These are phyloP conservation scores for Filosporella fistucella DNA, from an alignment of 495 filamentous ascomycete genomes.

Conservation along the genomic window DNA sequence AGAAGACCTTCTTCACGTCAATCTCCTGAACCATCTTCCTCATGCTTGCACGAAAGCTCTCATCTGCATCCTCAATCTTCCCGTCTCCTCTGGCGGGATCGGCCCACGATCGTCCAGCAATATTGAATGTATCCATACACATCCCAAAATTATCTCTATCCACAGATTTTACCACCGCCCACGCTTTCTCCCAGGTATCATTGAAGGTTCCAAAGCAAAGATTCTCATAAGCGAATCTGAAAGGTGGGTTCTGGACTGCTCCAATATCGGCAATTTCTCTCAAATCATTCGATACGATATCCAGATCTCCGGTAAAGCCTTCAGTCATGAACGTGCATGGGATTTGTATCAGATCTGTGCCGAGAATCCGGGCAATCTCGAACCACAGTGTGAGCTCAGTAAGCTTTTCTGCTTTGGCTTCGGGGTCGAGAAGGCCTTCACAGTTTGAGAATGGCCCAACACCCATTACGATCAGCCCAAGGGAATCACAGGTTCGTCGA, in stretches of 20 bases:
- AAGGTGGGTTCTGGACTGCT: conserved; percentile 45
- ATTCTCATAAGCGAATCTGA: conserved; percentile 74
- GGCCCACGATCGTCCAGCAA: conserved; percentile 69
- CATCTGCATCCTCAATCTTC: conserved; percentile 51
- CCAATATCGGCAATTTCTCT: conserved; percentile 61
- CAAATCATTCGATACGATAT: conserved; percentile 55
- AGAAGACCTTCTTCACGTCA: conserved; percentile 68
- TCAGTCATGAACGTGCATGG: conserved; percentile 63
- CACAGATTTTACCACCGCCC: conserved; percentile 59
- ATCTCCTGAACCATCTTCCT: conserved; percentile 49
- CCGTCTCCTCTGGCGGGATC: conserved; percentile 61
- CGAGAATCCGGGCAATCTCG: conserved; percentile 63
- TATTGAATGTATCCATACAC: conserved; percentile 86
- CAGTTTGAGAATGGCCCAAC: conserved; percentile 77
- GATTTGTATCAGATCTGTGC: conserved; percentile 74
- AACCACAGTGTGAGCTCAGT: conserved; percentile 64
- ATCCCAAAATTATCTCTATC: conserved; percentile 66
- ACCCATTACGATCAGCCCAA: conserved; percentile 61
- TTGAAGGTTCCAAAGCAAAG: conserved; percentile 79
- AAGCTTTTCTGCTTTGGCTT: conserved; percentile 56
- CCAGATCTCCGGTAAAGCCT: conserved; percentile 48
- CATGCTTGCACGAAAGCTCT: conserved; percentile 52
- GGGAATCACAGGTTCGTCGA: conserved; percentile 48
- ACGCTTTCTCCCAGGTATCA: conserved; percentile 64
- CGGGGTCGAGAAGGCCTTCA: conserved; percentile 63